These are phyloP conservation scores for Lathyrus sativus DNA, from an alignment of 306 rosid species.

Conservation along the genomic window DNA sequence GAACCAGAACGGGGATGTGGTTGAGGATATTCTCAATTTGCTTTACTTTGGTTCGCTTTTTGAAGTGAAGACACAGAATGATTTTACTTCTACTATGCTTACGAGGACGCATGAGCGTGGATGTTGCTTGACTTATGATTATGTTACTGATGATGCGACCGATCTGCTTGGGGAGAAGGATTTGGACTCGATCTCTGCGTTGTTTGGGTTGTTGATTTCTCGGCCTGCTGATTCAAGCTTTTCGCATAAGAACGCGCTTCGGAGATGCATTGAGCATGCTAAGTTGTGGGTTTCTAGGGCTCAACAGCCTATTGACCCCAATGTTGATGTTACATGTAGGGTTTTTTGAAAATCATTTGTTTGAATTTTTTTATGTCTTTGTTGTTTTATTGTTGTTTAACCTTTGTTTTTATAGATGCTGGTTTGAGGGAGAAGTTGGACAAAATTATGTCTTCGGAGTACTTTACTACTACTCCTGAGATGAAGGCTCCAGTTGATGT, in stretches of 20 bases:
- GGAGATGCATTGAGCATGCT: conserved; percentile 86
- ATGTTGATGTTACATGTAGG: conserved; percentile 72
- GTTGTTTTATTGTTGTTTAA: not conserved
- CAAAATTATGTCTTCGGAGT: conserved; percentile 88
- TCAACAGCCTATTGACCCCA: conserved; percentile 65
- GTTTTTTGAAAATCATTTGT: not conserved
- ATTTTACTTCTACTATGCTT: conserved; percentile 79
- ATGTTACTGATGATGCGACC: conserved; percentile 92
- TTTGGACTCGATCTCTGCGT: conserved; percentile 72
- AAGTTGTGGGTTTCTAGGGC: conserved; percentile 75
- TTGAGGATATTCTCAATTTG: conserved; percentile 77
- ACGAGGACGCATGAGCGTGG: conserved; percentile 91
- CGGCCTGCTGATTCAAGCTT: conserved; percentile 81
- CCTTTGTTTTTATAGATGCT: conserved; percentile 52
- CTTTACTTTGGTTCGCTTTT: conserved; percentile 89
- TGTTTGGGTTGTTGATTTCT: conserved; percentile 66
- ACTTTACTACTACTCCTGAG: conserved; percentile 84
- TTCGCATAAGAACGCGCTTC: conserved; percentile 82
- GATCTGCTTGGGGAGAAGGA: conserved; percentile 91
- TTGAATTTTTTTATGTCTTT: not conserved
- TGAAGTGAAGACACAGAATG: conserved; percentile 85
- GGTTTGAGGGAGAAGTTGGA: conserved; percentile 78
- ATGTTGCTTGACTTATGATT: conserved; percentile 91
- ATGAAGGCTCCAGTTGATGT: conserved; percentile 87
- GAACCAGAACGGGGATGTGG: conserved; percentile 35